Percentiles rank a stretch among this genome's conserved stretches.
phyloP scores from a whole-genome alignment of 331 rosid genomes.

The Cydonia oblonga region DNA sequence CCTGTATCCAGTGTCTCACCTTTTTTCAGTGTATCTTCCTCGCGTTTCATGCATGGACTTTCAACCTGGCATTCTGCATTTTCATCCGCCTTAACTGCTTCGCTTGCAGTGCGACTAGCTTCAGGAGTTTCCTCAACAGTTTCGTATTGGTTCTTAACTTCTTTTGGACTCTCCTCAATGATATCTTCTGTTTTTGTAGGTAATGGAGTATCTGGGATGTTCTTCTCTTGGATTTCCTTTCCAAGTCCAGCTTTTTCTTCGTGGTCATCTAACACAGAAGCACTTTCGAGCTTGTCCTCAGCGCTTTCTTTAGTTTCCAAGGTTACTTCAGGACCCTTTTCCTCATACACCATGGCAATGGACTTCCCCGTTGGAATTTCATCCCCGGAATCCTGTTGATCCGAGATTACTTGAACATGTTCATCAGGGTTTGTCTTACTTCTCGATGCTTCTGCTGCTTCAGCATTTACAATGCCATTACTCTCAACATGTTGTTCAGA shows the following conservation, averaged over 20 bases:
- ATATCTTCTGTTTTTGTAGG: not conserved
- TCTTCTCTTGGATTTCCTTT: not conserved
- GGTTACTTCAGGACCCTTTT: not conserved
- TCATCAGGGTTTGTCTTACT: conserved; percentile 7
- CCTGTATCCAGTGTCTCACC: no score
- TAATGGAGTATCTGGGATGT: not conserved
- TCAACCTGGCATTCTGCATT: not conserved
- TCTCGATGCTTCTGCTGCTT: not conserved
- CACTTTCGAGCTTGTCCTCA: conserved; percentile 6
- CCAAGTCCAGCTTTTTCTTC: not conserved
- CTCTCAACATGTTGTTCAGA: not conserved
- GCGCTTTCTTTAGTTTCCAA: not conserved
- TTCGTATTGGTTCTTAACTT: not conserved
- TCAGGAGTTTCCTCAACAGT: not conserved
- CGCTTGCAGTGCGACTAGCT: not conserved
- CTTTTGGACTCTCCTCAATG: conserved; percentile 7
- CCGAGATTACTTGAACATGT: conserved; percentile 10
- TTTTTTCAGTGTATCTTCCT: no score
- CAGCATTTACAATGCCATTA: conserved; percentile 8
- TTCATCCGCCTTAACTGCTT: not conserved
- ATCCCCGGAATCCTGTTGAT: conserved; percentile 7
- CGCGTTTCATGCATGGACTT: not conserved
- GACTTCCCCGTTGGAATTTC: not conserved
- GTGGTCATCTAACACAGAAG: not conserved
- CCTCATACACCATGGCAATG: not conserved